Evolutionary conservation across 139 green algal genomes (phyloP).

Genomic region (Coelastrella sp.): DNA sequence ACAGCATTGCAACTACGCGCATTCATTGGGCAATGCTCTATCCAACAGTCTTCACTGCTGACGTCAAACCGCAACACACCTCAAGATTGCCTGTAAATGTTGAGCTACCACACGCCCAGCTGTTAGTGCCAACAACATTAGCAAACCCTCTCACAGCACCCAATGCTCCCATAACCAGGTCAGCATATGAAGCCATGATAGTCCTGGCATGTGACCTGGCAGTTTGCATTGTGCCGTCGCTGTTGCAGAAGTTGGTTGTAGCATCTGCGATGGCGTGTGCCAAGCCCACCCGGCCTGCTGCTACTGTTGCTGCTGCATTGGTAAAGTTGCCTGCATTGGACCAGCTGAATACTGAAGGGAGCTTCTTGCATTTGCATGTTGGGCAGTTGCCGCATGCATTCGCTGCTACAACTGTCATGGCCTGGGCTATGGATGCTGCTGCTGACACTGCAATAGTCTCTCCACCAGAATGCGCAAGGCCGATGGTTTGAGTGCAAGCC

Average conservation of each 20-base stretch:
- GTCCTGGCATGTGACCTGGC: constrained; percentile 7
- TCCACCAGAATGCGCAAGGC: background rate
- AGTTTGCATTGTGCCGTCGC: constrained; percentile 21
- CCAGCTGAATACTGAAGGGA: constrained; percentile 28
- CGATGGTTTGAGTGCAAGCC: constrained; percentile 23
- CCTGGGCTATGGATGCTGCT: constrained; percentile 30
- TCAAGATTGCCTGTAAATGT: background rate
- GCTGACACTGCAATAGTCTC: constrained; percentile 30
- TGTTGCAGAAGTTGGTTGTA: constrained; percentile 32
- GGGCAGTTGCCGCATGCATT: constrained; percentile 44
- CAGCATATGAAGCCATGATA: constrained; percentile 19
- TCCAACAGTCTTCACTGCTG: background rate
- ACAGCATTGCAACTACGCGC: background rate
- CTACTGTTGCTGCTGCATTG: constrained; percentile 30
- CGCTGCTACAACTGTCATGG: constrained; percentile 29
- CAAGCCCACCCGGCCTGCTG: constrained; percentile 16
- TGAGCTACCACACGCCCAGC: constrained; percentile 31
- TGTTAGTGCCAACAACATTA: background rate
- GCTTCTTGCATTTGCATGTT: constrained; percentile 46
- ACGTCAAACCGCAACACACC: background rate
- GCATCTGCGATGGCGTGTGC: constrained; percentile 24
- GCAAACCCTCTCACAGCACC: constrained; percentile 31
- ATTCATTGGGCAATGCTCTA: background rate
- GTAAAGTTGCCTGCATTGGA: constrained; percentile 37
- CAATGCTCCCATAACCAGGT: constrained; percentile 18